phyloP scores from a whole-genome alignment of 2,329 filamentous ascomycete genomes.

The Massarina eburnea region DNA sequence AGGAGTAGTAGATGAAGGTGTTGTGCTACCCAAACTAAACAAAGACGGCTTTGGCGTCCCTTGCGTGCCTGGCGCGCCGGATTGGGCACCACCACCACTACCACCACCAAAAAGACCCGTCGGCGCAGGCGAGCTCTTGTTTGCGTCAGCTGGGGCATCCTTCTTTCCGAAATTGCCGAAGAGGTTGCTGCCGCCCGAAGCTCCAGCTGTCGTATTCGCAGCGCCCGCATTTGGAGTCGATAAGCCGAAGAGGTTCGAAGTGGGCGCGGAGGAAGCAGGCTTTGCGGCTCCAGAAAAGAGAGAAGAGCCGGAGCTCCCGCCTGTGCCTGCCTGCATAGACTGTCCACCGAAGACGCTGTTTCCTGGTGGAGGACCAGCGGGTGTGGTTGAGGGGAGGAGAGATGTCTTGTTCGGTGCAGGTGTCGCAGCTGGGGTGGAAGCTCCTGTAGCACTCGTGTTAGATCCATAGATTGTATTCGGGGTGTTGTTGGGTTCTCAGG shows the following conservation, averaged over 20 bases:
- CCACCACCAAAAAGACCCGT: constrained; percentile 25
- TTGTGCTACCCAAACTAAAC: constrained; percentile 31
- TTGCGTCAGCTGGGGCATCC: constrained; percentile 31
- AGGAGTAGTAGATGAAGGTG: constrained; percentile 32
- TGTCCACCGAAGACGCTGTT: constrained; percentile 30
- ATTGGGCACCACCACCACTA: constrained; percentile 18
- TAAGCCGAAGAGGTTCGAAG: constrained; percentile 32
- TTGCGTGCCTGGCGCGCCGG: constrained; percentile 34
- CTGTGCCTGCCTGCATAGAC: constrained; percentile 14
- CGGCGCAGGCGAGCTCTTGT: constrained; percentile 31
- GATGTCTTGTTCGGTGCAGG: constrained; percentile 40
- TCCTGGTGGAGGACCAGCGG: constrained; percentile 41
- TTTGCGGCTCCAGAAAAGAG: constrained; percentile 25
- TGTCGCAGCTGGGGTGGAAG: constrained; percentile 33
- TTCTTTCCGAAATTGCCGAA: constrained; percentile 30
- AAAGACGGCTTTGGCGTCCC: constrained; percentile 33
- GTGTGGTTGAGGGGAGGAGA: constrained; percentile 42
- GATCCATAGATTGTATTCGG: not conserved
- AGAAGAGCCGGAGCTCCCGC: constrained; percentile 16
- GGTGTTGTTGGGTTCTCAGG: constrained; percentile 3
- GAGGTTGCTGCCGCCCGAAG: constrained; percentile 18
- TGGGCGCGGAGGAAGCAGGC: constrained; percentile 27
- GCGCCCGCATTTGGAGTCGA: constrained; percentile 21
- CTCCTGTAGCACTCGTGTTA: constrained; percentile 7
- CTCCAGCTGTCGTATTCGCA: constrained; percentile 24